Base-by-base conservation (phyloP, 2,329 filamentous ascomycete genomes). In the Fusarium buxicola region DNA sequence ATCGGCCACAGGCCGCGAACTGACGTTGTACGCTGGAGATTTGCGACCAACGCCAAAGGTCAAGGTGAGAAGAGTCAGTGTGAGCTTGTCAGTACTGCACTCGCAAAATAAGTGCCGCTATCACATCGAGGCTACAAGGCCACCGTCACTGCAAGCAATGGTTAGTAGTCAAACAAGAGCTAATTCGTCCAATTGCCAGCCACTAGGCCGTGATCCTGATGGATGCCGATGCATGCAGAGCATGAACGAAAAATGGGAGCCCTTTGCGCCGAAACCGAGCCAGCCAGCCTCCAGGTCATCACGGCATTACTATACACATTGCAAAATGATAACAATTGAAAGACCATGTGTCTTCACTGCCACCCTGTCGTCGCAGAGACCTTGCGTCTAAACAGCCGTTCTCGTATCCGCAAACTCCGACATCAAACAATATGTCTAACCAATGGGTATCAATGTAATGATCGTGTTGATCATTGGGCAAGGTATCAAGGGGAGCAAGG, bases 401-500 rank as follows among this genome's bases (percentile, higher is more conserved):
- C 40, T 58, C 56, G 49, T 60, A 39, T 60, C 57, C 57, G 8
- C 51, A 54, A 68, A 56, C 63, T 63, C 60, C 63, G 34, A 39
- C 48, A 39, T 49, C 36, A 62, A 43, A 46, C 34, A 40, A 57
- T n/a, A 57, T 49, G 49, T 31, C 30, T 35, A 59, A 50, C 21
- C 21, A 58, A 41, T 24, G 41, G 58, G 32, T 46, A 49, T 54
- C 46, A 65, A 39, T 39, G 36, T 32, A 46, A 32, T 34, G 24
- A 41, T 47, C 45, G 32, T 27, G 35, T 30, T 21, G 28, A 16
- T 38, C 30, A 44, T 15, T 10, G 16, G 34, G 4, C 16, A 9
- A 11, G 9, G 11, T 10, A 39, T 69, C 60, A 74, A 40, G 73
- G 69, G 10, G 71, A 67, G 46, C 74, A 75, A 16, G 74, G 72